phyloP scores from a whole-genome alignment of 345 rosid species.

The Odontarrhena argentea region DNA sequence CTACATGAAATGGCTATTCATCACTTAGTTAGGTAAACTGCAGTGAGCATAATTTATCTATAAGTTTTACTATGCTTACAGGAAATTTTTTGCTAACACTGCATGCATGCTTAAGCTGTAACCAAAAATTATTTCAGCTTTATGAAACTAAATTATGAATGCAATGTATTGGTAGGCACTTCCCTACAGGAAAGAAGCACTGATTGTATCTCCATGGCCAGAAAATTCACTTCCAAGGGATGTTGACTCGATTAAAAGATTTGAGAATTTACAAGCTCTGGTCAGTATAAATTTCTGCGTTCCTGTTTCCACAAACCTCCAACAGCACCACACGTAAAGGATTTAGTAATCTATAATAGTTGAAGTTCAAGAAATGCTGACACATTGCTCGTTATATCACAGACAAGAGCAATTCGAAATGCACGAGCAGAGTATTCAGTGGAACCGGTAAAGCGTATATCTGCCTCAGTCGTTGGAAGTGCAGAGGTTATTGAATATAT shows the following conservation, averaged over 20 bases:
- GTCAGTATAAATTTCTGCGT: constrained; percentile 49
- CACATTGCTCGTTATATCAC: constrained; percentile 23
- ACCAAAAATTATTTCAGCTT: constrained; percentile 7
- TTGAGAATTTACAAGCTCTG: constrained; percentile 87
- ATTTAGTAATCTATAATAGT: not conserved
- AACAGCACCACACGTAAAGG: constrained; percentile 5
- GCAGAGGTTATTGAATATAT: constrained; percentile 78
- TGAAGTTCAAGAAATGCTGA: constrained; percentile 26
- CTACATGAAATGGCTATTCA: not conserved
- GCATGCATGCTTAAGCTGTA: constrained; percentile 10
- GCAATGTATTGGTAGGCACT: constrained; percentile 60
- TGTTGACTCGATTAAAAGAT: constrained; percentile 60
- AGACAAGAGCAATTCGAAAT: constrained; percentile 94
- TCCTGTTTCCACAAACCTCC: constrained; percentile 12
- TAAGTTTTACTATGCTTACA: not conserved
- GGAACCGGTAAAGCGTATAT: constrained; percentile 93
- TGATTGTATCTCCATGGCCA: constrained; percentile 91
- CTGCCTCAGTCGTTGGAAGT: constrained; percentile 86
- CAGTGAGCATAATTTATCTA: not conserved
- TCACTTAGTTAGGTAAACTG: constrained; percentile 12
- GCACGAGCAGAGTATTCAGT: constrained; percentile 96
- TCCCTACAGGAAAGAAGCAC: constrained; percentile 72
- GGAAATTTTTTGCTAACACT: not conserved
- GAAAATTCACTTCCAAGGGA: constrained; percentile 71
- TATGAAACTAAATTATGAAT: not conserved